Base-by-base conservation (phyloP, 2,329 filamentous ascomycete species). In the Aureobasidium lini region DNA sequence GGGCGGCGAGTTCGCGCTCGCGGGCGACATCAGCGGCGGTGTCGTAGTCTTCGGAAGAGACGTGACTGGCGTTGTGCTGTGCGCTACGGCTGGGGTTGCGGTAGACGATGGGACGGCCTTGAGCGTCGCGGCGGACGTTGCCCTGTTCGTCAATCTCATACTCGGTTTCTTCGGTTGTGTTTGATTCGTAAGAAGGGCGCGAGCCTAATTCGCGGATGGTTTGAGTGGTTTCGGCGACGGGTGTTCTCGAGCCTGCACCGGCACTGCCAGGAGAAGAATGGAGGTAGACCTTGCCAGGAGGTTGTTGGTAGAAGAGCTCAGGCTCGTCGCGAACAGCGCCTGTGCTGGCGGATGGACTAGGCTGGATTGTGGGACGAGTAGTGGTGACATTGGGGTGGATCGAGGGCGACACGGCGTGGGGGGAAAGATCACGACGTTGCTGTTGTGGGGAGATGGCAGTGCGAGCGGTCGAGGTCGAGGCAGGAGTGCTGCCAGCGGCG, bases 141-240 rank as follows among this genome's bases (percentile, higher is more conserved):
- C 84, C 84, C 59, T 81, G 75, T 34, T 78, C 76, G 68, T 87
- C 84, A 65, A 84, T 80, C 62, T 82, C 80, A 72, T 88, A 91
- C 72, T 91, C 87, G 71, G 88, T 87, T 73, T 86, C 84, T 70
- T 88, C 86, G 60, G 83, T 87, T 62, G 75, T 74, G 60, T 71
- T 71, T 60, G 70, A 74, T 23, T 72, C 75, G 61, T 78, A 78
- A 16, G 70, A 70, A 15, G 74, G 73, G 36, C 80, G 78, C 64
- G 78, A 82, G 18, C 77, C 57, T 1, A 61, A 34, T 13, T 54
- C 60, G 32, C 72, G 56, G 64, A 73, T 60, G 11, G 37, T 32
- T 48, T 48, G 46, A 28, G 60, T 23, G 28, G 61, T 37, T 23
- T 60, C 59, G 40, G 48, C 29, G 49, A 39, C 23, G n/a, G 53